phyloP scores from a whole-genome alignment of 164 flowering plant species.

The Taxillus chinensis region DNA sequence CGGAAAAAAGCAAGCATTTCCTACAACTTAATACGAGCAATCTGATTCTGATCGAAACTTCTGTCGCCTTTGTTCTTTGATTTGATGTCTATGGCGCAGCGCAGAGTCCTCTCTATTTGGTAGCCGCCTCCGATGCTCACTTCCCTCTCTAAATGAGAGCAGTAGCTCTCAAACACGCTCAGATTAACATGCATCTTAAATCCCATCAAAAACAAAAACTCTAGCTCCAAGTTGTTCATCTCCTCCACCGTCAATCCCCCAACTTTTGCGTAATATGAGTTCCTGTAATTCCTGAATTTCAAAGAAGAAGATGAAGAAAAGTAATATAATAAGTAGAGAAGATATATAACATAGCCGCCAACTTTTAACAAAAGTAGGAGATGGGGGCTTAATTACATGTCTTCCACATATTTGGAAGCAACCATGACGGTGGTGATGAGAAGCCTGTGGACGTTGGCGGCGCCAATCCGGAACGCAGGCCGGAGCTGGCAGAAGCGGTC shows the following conservation, averaged over 20 bases:
- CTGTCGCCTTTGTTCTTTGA: conserved; percentile 27
- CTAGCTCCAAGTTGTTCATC: conserved; percentile 66
- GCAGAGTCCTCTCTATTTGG: conserved; percentile 68
- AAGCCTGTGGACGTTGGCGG: conserved; percentile 70
- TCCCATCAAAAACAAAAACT: conserved; percentile 72
- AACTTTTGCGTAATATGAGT: conserved; percentile 79
- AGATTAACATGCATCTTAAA: conserved; percentile 83
- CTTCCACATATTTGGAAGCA: conserved; percentile 89
- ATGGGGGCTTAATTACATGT: conserved; percentile 58
- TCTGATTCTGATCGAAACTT: conserved; percentile 27
- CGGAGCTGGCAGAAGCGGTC: conserved; percentile 72
- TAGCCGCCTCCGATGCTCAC: conserved; percentile 89
- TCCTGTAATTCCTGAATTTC: conserved; percentile 73
- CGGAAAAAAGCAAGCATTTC: not conserved
- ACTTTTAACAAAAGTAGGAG: not conserved
- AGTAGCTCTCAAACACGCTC: conserved; percentile 80
- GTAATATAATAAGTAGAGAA: not conserved
- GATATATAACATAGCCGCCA: not conserved
- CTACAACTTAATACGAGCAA: conserved; percentile 27
- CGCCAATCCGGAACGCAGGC: conserved; percentile 49
- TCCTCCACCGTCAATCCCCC: conserved; percentile 70
- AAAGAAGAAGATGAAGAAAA: not conserved
- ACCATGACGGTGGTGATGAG: conserved; percentile 88
- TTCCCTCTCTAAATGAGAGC: conserved; percentile 84
- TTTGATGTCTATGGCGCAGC: conserved; percentile 66